Conservation (phyloP, 192 early-diverging fungal species). For the Ramicandelaber brevisporus region DNA sequence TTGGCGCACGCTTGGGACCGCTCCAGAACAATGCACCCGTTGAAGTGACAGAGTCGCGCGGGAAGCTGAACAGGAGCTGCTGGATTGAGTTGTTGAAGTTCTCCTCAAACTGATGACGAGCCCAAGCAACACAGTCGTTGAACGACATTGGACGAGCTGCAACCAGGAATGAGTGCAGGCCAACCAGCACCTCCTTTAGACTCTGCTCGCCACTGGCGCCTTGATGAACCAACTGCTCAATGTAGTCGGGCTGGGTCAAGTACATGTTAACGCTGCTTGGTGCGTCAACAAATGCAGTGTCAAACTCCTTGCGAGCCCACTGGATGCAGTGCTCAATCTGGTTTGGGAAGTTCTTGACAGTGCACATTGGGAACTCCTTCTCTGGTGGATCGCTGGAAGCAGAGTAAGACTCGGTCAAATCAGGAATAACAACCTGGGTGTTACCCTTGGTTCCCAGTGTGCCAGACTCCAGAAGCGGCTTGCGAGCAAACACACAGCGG, state of each 20-base stretch:
- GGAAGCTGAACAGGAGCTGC: conserved; percentile 95
- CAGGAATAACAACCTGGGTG: conserved; percentile 90
- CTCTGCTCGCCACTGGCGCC: conserved; percentile 29
- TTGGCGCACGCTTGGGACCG: conserved; percentile 84
- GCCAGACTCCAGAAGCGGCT: conserved; percentile 88
- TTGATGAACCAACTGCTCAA: conserved; percentile 52
- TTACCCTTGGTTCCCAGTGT: conserved; percentile 99
- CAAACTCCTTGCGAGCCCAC: conserved; percentile 95
- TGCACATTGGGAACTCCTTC: conserved; percentile 78
- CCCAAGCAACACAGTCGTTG: conserved; percentile 82
- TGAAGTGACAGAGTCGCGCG: conserved; percentile 67
- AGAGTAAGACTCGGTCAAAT: conserved; percentile 92
- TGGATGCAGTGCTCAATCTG: conserved; percentile 72
- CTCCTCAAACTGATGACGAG: conserved; percentile 79
- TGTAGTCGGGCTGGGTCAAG: conserved; percentile 59
- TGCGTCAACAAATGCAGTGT: conserved; percentile 73
- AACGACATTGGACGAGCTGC: conserved; percentile 61
- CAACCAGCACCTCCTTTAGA: conserved; percentile 57
- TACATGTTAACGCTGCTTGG: conserved; percentile 90
- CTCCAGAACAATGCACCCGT: conserved; percentile 89
- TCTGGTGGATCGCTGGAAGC: conserved; percentile 96
- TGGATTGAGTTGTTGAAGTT: conserved; percentile 74
- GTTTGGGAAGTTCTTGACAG: conserved; percentile 75
- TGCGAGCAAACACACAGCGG: conserved; percentile 89
- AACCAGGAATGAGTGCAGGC: conserved; percentile 47